Evolutionary conservation across 192 early-diverging fungal genomes (phyloP).

Genomic region (Linnemannia elongata): DNA sequence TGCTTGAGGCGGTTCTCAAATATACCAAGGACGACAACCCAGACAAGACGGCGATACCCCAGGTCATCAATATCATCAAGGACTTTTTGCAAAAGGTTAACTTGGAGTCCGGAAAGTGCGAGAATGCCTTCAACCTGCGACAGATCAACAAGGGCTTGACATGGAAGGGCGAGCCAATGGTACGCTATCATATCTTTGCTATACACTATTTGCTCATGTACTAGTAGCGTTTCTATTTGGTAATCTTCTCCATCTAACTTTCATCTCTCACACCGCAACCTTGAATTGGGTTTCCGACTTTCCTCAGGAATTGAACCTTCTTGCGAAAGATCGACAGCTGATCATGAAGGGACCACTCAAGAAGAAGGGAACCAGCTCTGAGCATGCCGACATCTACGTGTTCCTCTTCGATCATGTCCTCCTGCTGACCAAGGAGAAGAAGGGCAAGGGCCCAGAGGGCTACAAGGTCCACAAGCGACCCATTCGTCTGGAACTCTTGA

Average conservation of each 20-base stretch:
- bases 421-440: slow-evolving; percentile 80
- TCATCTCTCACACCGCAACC: slow-evolving; percentile 13
- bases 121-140: slow-evolving; percentile 87
- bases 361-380: slow-evolving; percentile 68
- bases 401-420: slow-evolving; percentile 92
- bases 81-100: slow-evolving; percentile 86
- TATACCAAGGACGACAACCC: slow-evolving; percentile 86
- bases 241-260: slow-evolving; percentile 1
- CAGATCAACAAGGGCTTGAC: slow-evolving; percentile 78
- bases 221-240: neutral
- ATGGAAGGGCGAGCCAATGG: slow-evolving; percentile 65
- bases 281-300: neutral
- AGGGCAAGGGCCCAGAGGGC: slow-evolving; percentile 68
- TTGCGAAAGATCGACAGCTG: slow-evolving; percentile 75
- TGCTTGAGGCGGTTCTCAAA: slow-evolving; percentile 86
- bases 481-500: slow-evolving; percentile 86
- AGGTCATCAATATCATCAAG: slow-evolving; percentile 79
- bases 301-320: slow-evolving; percentile 79
- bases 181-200: neutral
- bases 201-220: neutral
- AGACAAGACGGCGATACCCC: slow-evolving; percentile 80
- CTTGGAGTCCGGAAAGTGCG: slow-evolving; percentile 87
- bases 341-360: slow-evolving; percentile 88
- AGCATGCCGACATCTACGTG: slow-evolving; percentile 78
- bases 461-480: slow-evolving; percentile 79